A percentile compares a stretch with the other conserved stretches of the same genome.
Conservation (phyloP, 2,329 filamentous ascomycete genomes). For the Nannizziopsis arthrosporioides region DNA sequence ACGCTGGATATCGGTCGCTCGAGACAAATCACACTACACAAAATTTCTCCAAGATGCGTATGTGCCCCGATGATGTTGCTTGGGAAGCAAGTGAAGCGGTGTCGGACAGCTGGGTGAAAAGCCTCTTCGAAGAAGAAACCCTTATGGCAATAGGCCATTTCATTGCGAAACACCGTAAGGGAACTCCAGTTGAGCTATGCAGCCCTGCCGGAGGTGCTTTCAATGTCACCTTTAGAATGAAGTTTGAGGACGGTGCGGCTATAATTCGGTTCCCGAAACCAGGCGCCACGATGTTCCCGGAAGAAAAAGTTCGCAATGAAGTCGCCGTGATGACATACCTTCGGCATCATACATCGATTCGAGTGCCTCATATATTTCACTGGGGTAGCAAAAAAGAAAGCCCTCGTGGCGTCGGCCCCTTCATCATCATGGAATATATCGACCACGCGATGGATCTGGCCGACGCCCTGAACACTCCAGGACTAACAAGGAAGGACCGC, state of each 20-base stretch:
- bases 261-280: conserved; percentile 19
- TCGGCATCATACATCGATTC: conserved; percentile 15
- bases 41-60: not conserved
- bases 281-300: conserved; percentile 16
- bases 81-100: not conserved
- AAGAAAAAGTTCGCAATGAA: conserved; percentile 19
- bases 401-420: conserved; percentile 21
- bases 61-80: not conserved
- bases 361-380: conserved; percentile 14
- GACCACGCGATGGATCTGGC: conserved; percentile 17
- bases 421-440: conserved; percentile 28
- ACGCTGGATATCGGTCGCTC: too few relatives aligned
- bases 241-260: conserved; percentile 10
- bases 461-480: conserved; percentile 21
- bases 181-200: conserved; percentile 13
- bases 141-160: not conserved
- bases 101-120: not conserved
- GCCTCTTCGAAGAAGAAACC: not conserved
- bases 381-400: conserved; percentile 18
- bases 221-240: conserved; percentile 19
- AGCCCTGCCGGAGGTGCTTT: conserved; percentile 15
- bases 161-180: not conserved
- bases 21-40: too few relatives aligned
- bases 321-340: conserved; percentile 16
- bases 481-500: conserved; percentile 15